Percentiles rank a stretch among this genome's conserved stretches.
phyloP scores from a whole-genome alignment of 805 yeast species.

The Metschnikowia amazonensis region DNA sequence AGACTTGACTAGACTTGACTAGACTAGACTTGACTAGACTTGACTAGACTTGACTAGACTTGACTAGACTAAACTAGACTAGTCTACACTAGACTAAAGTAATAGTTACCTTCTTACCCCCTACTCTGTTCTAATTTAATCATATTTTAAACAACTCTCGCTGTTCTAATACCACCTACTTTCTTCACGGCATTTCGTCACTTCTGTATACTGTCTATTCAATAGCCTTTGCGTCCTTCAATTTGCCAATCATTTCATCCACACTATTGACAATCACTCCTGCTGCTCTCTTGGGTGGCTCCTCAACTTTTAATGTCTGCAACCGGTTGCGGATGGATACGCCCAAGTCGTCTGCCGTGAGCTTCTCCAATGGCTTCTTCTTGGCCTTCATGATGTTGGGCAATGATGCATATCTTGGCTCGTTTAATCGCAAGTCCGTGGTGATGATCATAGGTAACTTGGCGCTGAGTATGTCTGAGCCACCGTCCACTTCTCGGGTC shows the following conservation, averaged over 20 bases:
- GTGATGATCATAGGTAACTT: constrained; percentile 82
- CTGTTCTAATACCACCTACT: no score
- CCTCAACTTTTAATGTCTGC: constrained; percentile 68
- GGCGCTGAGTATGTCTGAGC: constrained; percentile 77
- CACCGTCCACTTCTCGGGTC: constrained; percentile 94
- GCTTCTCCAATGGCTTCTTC: constrained; percentile 81
- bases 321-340: constrained; percentile 61
- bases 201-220: neutral
- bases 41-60: no score
- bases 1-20: no score
- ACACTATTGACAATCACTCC: constrained; percentile 79
- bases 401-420: constrained; percentile 91
- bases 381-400: constrained; percentile 98
- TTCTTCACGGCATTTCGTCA: no score
- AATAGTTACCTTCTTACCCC: no score
- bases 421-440: constrained; percentile 89
- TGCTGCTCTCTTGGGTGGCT: constrained; percentile 78
- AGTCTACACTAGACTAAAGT: no score
- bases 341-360: constrained; percentile 63
- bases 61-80: no score
- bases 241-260: constrained; percentile 74
- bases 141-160: no score
- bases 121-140: no score
- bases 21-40: no score
- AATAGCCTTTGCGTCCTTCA: constrained; percentile 72